Conservation (phyloP, 495 filamentous ascomycete species). For the Parathielavia appendiculata region DNA sequence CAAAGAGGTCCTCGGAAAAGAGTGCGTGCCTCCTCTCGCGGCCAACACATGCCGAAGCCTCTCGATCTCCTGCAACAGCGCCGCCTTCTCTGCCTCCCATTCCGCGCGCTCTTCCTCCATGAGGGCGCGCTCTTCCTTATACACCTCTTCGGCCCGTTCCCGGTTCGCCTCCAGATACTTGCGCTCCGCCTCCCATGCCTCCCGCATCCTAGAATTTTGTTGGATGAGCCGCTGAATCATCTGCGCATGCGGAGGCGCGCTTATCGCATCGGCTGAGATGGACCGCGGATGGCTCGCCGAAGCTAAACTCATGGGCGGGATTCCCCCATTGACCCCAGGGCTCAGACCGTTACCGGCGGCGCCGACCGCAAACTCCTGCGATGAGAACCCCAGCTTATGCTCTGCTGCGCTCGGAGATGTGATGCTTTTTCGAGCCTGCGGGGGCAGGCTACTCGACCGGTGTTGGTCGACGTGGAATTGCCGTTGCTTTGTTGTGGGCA, state of each 20-base stretch:
- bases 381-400: neutral
- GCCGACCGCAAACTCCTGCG: constrained; percentile 1
- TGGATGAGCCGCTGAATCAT: constrained; percentile 39
- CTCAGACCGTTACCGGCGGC: neutral
- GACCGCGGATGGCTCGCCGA: constrained; percentile 23
- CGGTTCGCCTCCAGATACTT: constrained; percentile 43
- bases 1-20: constrained; percentile 18
- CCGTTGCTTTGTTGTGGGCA: constrained; percentile 14
- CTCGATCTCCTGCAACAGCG: constrained; percentile 26
- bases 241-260: constrained; percentile 23
- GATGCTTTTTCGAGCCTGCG: constrained; percentile 2
- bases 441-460: constrained; percentile 25
- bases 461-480: constrained; percentile 21
- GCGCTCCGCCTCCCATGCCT: constrained; percentile 45
- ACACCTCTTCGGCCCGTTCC: constrained; percentile 42
- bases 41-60: constrained; percentile 31
- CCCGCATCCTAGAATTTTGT: constrained; percentile 37
- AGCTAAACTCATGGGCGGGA: constrained; percentile 19
- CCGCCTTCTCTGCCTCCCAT: constrained; percentile 37
- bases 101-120: constrained; percentile 42
- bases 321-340: constrained; percentile 10
- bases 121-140: constrained; percentile 41
- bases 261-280: constrained; percentile 21
- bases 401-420: neutral
- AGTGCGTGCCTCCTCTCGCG: constrained; percentile 16